Conservation (phyloP, 306 rosid genomes). For the Oxytropis ochrocephala region DNA sequence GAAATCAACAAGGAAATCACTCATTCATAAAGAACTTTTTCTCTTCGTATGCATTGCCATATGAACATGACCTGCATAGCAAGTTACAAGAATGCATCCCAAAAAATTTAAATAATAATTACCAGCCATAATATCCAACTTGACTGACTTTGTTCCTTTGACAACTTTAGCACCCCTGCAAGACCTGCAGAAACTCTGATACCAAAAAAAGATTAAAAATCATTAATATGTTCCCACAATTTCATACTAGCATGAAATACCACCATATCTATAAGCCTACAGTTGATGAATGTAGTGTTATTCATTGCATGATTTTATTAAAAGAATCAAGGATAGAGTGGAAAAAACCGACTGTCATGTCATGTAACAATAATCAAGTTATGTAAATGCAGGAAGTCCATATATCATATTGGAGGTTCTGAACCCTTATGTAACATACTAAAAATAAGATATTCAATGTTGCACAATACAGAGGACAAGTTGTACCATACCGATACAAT, state of each 20-base stretch:
- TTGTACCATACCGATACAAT: slow-evolving; percentile 59
- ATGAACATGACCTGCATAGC: neutral
- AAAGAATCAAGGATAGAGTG: neutral
- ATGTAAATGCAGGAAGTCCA: neutral
- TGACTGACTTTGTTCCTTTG: slow-evolving; percentile 62
- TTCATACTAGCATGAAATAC: neutral
- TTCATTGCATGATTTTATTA: neutral
- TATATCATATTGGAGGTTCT: neutral
- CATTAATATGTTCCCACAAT: neutral
- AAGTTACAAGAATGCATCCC: neutral
- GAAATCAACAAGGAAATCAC: neutral
- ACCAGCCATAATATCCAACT: slow-evolving; percentile 68
- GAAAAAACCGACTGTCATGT: neutral
- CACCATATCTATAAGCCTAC: neutral
- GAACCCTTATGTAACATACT: neutral
- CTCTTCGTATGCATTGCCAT: neutral
- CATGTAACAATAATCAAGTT: neutral
- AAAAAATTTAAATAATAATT: slow-evolving; percentile 1
- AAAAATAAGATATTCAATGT: neutral
- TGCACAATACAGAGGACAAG: neutral
- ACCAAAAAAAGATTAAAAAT: slow-evolving; percentile 6
- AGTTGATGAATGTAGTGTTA: neutral
- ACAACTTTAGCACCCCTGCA: slow-evolving; percentile 72
- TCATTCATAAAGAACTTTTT: neutral
- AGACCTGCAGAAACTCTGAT: slow-evolving; percentile 55